phyloP scores from a whole-genome alignment of 257 asterid genomes.

The Capsicum rhomboideum region DNA sequence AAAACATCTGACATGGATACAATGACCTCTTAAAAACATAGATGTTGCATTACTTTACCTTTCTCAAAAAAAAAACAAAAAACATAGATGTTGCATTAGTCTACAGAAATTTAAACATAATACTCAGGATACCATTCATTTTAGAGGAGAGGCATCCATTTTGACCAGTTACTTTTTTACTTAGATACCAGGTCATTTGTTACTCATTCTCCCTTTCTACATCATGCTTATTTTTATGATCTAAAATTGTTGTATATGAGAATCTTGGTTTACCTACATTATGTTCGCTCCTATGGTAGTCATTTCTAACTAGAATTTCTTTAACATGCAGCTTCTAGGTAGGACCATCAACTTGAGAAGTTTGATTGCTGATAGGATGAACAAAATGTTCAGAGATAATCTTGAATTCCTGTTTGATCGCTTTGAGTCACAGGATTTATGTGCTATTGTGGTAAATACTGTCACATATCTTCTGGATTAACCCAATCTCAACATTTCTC shows the following conservation, averaged over 20 bases:
- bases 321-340: conserved; percentile 67
- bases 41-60: neutral
- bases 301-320: conserved; percentile 6
- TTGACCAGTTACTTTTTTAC: neutral
- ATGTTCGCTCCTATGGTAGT: neutral
- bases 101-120: neutral
- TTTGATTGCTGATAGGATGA: conserved; percentile 81
- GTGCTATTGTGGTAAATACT: conserved; percentile 79
- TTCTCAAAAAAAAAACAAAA: too few relatives aligned
- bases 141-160: neutral
- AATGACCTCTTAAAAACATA: neutral
- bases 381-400: conserved; percentile 81
- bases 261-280: neutral
- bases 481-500: conserved; percentile 1
- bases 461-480: neutral
- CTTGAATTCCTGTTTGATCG: conserved; percentile 88
- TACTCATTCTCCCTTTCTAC: neutral
- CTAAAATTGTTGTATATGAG: neutral
- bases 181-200: neutral
- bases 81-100: neutral
- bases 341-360: conserved; percentile 92
- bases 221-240: neutral
- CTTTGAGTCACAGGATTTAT: conserved; percentile 90
- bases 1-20: neutral
- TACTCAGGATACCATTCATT: neutral